Evolutionary conservation across 768 basidiomycete species (phyloP).

Genomic region (Hortiboletus flavorubellus): DNA sequence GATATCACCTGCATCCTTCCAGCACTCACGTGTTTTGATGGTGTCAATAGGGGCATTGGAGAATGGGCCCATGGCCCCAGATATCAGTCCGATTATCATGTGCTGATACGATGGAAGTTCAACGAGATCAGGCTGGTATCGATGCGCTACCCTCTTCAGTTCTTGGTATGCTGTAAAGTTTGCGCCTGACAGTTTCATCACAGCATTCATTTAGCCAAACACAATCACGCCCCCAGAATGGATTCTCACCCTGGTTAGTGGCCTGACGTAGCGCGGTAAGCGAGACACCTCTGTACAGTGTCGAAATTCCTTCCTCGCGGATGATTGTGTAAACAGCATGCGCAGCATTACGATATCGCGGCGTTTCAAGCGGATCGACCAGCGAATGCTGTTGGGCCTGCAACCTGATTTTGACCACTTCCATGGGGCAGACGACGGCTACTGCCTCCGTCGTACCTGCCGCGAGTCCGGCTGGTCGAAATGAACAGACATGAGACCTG

Average conservation of each 20-base stretch:
- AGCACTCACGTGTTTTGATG: constrained; percentile 81
- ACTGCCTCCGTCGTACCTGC: constrained; percentile 97
- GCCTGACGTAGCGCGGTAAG: constrained; percentile 95
- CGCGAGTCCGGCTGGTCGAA: constrained; percentile 76
- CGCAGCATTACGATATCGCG: constrained; percentile 93
- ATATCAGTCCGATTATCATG: constrained; percentile 91
- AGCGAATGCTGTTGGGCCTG: constrained; percentile 98
- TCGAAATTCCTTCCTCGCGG: constrained; percentile 80
- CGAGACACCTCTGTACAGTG: constrained; percentile 90
- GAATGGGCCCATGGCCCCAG: constrained; percentile 97
- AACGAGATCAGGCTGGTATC: constrained; percentile 68
- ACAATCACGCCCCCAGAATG: too few species aligned
- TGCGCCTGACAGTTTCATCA: constrained; percentile 52
- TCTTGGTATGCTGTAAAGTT: constrained; percentile 99
- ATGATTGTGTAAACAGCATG: constrained; percentile 96
- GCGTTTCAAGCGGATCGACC: constrained; percentile 90
- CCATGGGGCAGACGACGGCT: constrained; percentile 96
- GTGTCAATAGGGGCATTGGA: constrained; percentile 96
- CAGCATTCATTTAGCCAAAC: background rate
- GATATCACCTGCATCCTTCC: background rate
- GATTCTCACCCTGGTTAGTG: constrained; percentile 82
- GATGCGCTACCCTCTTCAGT: constrained; percentile 80
- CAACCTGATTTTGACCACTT: constrained; percentile 96
- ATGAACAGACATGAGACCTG: background rate
- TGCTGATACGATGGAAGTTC: constrained; percentile 95